Evolutionary conservation across 2,329 filamentous ascomycete genomes (phyloP), one percentile per base, ranked within the genome.

Genomic region (Zopfia rhizophila): DNA sequence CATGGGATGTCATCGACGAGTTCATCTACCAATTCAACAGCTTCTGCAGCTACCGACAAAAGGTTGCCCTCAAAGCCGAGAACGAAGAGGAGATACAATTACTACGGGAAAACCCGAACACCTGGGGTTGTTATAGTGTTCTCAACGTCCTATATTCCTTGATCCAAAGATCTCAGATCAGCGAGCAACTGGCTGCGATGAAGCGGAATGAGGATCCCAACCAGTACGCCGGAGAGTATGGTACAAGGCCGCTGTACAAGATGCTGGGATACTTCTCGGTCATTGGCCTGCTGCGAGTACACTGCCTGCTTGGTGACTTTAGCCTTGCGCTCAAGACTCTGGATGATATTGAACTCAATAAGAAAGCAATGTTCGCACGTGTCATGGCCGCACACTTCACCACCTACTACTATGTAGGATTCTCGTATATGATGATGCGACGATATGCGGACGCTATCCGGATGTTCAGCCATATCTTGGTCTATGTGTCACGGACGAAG

Each of bases 371-470:
- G 90, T 99, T 99, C 74, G 93, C 94, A 55, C 90, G 94, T 60
- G 94, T 99, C 73, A 97, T 99, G 94, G 93, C 94, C 42, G 94
- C 94, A 47, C 94, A 99, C 82, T 97, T 97, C 81, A 97, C 93
- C 61, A 99, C 94, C 58, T 99, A 97, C 85, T 99, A 99, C 86
- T 97, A 97, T 75, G 93, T 99, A 55, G 94, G 94, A 63, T 99
- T 99, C 86, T 96, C 91, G 62, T 99, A 99, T 88, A 97, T 99
- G 93, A 99, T 99, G 94, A 96, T 97, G 90, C 91, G 94, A 79
- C 90, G 94, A 72, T 99, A 99, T 74, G 90, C 91, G 76, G 94
- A 99, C 77, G 94, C 94, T 75, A 97, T 99, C 79, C 91, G 93
- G 83, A 96, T 97, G 88, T 99, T 99, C 86, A 96, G 90, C 82